Percentiles rank a stretch among this genome's conserved stretches.
Conservation (phyloP, 495 filamentous ascomycete species). For the Neurospora sp. region DNA sequence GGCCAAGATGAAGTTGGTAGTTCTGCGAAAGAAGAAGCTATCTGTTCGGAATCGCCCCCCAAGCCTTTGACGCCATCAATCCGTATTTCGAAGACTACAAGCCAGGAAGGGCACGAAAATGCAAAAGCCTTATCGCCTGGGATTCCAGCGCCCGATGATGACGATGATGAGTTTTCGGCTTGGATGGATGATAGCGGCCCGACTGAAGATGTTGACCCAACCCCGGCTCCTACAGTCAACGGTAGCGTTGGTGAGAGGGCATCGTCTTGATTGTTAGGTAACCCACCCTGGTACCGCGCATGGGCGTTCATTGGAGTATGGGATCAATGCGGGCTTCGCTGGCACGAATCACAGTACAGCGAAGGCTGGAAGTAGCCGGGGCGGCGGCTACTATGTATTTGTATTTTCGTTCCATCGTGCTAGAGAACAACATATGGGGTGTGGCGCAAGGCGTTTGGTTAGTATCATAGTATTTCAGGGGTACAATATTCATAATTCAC, state of each 20-base stretch:
- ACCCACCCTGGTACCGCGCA: background rate
- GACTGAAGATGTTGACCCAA: slow-evolving; percentile 4
- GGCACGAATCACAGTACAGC: background rate
- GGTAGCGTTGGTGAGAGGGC: background rate
- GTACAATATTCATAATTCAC: background rate
- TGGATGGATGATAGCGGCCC: slow-evolving; percentile 22
- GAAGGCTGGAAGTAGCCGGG: background rate
- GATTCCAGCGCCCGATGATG: background rate
- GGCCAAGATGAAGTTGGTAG: background rate
- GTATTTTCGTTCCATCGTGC: background rate
- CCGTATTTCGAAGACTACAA: background rate
- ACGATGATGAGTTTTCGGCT: slow-evolving; percentile 20
- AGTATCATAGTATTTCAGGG: background rate
- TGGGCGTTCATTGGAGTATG: background rate
- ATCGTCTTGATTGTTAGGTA: background rate
- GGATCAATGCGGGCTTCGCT: background rate
- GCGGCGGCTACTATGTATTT: background rate
- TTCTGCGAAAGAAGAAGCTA: background rate
- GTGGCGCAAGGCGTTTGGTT: background rate
- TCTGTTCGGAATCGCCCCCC: background rate
- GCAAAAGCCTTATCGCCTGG: background rate
- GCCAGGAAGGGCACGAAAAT: background rate
- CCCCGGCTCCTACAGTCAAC: background rate
- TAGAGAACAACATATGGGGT: background rate
- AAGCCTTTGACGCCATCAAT: slow-evolving; percentile 2